Evolutionary conservation across 2,329 filamentous ascomycete species (phyloP).

Genomic region (Verticillium zaregamsianum): DNA sequence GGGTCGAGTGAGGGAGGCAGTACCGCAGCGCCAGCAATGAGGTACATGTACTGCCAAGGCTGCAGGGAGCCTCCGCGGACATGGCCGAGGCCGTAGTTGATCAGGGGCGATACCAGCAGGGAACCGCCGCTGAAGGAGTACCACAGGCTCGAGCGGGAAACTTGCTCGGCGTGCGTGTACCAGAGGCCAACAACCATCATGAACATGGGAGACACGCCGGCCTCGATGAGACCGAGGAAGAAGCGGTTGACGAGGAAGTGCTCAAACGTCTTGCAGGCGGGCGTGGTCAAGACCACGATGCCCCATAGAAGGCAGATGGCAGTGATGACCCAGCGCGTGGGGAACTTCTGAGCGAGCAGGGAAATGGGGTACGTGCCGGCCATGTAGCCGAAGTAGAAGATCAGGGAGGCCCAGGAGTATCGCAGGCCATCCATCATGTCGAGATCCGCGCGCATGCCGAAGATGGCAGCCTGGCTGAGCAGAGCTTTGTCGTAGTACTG

Average conservation of each 20-base stretch:
- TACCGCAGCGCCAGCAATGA: constrained; percentile 24
- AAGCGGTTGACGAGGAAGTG: constrained; percentile 30
- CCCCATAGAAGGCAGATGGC: constrained; percentile 26
- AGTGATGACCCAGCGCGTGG: constrained; percentile 22
- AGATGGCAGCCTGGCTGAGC: constrained; percentile 22
- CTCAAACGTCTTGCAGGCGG: constrained; percentile 24
- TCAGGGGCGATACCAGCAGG: constrained; percentile 25
- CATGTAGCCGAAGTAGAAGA: constrained; percentile 29
- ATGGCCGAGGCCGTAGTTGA: constrained; percentile 29
- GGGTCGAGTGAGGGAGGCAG: neutral
- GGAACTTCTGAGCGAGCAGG: constrained; percentile 22
- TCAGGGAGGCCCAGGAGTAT: constrained; percentile 25
- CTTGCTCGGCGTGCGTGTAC: constrained; percentile 33
- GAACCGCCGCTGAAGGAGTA: constrained; percentile 33
- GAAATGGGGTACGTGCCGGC: constrained; percentile 25
- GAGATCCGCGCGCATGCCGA: constrained; percentile 21
- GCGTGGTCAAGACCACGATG: constrained; percentile 23
- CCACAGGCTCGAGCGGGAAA: constrained; percentile 29
- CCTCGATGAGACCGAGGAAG: constrained; percentile 31
- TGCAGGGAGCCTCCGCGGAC: constrained; percentile 19
- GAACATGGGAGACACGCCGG: constrained; percentile 26
- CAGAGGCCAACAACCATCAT: constrained; percentile 33
- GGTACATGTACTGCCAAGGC: constrained; percentile 29
- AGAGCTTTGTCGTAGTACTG: constrained; percentile 19
- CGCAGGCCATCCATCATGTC: constrained; percentile 20